Evolutionary conservation across 2,329 filamentous ascomycete species (phyloP).

Genomic region (Tolypocladium amazonense): DNA sequence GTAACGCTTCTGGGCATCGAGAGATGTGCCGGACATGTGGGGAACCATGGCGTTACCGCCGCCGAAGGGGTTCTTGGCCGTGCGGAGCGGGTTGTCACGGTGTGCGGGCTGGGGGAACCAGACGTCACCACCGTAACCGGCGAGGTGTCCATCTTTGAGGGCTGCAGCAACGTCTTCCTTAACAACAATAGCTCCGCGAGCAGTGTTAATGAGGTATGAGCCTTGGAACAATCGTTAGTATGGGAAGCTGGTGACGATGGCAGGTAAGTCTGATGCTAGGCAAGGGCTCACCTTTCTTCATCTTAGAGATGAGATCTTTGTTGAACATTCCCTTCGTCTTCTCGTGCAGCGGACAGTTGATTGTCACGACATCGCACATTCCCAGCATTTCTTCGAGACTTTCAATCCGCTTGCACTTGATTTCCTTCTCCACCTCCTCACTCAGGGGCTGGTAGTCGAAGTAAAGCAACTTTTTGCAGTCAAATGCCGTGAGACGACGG

Average conservation of each 20-base stretch:
- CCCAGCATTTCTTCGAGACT: conserved; percentile 84
- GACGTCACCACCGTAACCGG: conserved; percentile 79
- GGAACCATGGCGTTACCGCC: conserved; percentile 98
- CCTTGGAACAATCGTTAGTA: conserved; percentile 33
- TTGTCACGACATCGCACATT: conserved; percentile 95
- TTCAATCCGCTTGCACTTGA: conserved; percentile 84
- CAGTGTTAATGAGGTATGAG: conserved; percentile 96
- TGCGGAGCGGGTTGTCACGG: conserved; percentile 83
- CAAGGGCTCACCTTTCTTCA: conserved; percentile 71
- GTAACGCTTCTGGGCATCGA: conserved; percentile 92
- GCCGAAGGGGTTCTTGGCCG: conserved; percentile 87
- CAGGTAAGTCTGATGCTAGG: too few species aligned
- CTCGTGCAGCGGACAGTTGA: conserved; percentile 99
- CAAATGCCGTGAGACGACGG: conserved; percentile 89
- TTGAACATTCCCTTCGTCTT: conserved; percentile 95
- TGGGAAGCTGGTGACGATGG: neutral
- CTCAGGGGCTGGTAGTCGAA: conserved; percentile 96
- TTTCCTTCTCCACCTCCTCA: conserved; percentile 83
- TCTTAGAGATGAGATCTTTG: conserved; percentile 97
- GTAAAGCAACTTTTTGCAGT: conserved; percentile 99
- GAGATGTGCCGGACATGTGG: conserved; percentile 98
- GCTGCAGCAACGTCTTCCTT: conserved; percentile 97
- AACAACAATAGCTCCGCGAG: conserved; percentile 96
- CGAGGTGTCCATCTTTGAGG: conserved; percentile 81
- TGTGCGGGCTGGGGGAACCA: conserved; percentile 98